Evolutionary conservation across 2,329 filamentous ascomycete genomes (phyloP), one percentile per base, ranked within the genome.

Genomic region (Aspergillus chevalieri): DNA sequence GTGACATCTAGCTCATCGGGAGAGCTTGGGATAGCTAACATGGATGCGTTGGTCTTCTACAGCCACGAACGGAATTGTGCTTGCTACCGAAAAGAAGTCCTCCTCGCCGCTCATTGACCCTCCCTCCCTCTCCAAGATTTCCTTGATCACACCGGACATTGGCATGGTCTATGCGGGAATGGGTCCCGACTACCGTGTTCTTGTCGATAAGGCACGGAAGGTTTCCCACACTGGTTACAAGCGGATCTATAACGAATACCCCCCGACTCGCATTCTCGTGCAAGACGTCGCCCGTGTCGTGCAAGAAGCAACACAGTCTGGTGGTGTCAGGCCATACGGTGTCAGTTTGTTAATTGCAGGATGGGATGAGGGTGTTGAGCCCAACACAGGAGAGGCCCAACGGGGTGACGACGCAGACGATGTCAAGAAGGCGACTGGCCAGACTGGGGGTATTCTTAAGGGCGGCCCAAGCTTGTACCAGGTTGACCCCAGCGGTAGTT

Each of bases 211-310:
- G 74, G 93, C 93, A 62, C 90, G 93, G 68, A 98, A 97, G 75
- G 93, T 96, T 60, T 95, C 91, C 49, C 93, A 98, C 77, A 95
- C 93, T 44, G 87, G 85, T 72, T 98, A 98, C 84, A 98, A 98
- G 83, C 89, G 93, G 73, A 91, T 98, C 78, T 98, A 98, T 80
- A 98, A 98, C 76, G 93, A 98, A 77, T 98, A 98, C 77, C 93
- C 93, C n/a, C 93, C 93, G 5, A 98, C 93, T 50, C 85, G 93
- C 71, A 98, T 98, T 86, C 82, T 98, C 76, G 93, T 98, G 50
- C 93, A 98, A 75, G 93, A 98, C 66, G 91, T 98, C 50, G 93
- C 93, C 52, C 83, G 90, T 57, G 92, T 97, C 59, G 96, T 98
- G 86, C 93, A 98, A 75, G 93, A 98, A 76, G 93, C 93, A 53